Conservation (phyloP, 805 yeast species). For the Pichia nakasei region DNA sequence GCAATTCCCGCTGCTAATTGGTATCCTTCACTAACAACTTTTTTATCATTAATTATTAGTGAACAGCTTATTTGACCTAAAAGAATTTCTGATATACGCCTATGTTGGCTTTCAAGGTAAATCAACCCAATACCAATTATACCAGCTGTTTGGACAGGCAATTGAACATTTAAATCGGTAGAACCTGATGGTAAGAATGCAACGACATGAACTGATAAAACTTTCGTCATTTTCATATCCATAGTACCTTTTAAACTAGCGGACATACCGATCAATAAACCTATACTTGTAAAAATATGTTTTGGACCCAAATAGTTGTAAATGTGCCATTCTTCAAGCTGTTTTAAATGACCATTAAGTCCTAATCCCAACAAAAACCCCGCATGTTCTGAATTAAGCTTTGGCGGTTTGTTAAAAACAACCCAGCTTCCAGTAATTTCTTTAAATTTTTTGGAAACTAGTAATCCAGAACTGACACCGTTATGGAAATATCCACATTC, state of each 20-base stretch:
- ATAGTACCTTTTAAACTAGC: constrained; percentile 77
- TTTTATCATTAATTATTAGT: constrained; percentile 45
- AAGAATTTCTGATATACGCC: constrained; percentile 77
- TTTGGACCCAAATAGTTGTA: constrained; percentile 90
- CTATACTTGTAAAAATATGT: constrained; percentile 75
- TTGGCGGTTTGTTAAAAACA: constrained; percentile 69
- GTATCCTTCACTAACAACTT: constrained; percentile 66
- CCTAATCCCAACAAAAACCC: constrained; percentile 94
- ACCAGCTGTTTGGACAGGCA: constrained; percentile 86
- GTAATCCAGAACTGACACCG: constrained; percentile 82
- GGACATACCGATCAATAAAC: constrained; percentile 83
- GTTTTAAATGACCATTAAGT: constrained; percentile 74
- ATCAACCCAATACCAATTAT: constrained; percentile 82
- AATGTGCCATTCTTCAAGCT: constrained; percentile 92
- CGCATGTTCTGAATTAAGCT: constrained; percentile 74
- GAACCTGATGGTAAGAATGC: constrained; percentile 90
- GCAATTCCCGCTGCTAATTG: constrained; percentile 83
- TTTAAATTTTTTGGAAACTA: constrained; percentile 52
- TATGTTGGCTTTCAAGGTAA: constrained; percentile 67
- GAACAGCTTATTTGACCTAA: constrained; percentile 57
- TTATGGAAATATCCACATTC: constrained; percentile 90
- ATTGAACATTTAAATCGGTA: constrained; percentile 74
- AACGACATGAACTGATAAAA: constrained; percentile 84
- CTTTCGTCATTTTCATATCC: constrained; percentile 83
- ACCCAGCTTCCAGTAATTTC: constrained; percentile 89